These are phyloP conservation scores for Alternaria gaisen DNA, from an alignment of 2,329 filamentous ascomycete species.

Conservation along the genomic window DNA sequence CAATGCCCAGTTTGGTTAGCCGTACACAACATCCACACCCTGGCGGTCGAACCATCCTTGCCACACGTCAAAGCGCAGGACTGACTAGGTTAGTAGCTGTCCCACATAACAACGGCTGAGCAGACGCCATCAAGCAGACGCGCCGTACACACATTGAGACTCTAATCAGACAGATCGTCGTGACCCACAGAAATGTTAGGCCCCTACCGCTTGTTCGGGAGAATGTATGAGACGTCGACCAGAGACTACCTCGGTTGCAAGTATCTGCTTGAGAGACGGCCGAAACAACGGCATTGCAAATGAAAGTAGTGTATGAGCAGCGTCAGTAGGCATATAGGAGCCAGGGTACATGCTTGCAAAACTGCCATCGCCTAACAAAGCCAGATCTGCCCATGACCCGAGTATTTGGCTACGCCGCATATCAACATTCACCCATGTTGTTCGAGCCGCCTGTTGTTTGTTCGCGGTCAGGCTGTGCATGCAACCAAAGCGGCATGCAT, in stretches of 20 bases:
- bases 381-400: slow-evolving; percentile 5
- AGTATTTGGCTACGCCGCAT: slow-evolving; percentile 25
- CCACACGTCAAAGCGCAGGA: slow-evolving; percentile 8
- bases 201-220: not conserved
- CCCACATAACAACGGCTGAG: slow-evolving; percentile 8
- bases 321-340: not conserved
- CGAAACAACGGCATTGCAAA: not conserved
- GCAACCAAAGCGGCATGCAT: slow-evolving; percentile 20
- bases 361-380: slow-evolving; percentile 22
- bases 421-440: slow-evolving; percentile 24
- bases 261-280: not conserved
- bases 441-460: slow-evolving; percentile 28
- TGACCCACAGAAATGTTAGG: not conserved
- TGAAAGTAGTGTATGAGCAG: not conserved
- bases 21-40: slow-evolving; percentile 5
- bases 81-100: not conserved
- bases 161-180: slow-evolving; percentile 9
- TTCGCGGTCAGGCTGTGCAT: slow-evolving; percentile 20
- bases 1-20: slow-evolving; percentile 4
- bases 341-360: slow-evolving; percentile 6
- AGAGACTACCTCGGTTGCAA: not conserved
- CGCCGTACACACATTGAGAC: slow-evolving; percentile 6
- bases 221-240: not conserved
- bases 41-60: slow-evolving; percentile 2
- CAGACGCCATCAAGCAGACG: not conserved